Percentiles rank a stretch among this genome's conserved stretches.
Conservation (phyloP, 2,329 filamentous ascomycete genomes). For the Pseudogymnoascus sp. region DNA sequence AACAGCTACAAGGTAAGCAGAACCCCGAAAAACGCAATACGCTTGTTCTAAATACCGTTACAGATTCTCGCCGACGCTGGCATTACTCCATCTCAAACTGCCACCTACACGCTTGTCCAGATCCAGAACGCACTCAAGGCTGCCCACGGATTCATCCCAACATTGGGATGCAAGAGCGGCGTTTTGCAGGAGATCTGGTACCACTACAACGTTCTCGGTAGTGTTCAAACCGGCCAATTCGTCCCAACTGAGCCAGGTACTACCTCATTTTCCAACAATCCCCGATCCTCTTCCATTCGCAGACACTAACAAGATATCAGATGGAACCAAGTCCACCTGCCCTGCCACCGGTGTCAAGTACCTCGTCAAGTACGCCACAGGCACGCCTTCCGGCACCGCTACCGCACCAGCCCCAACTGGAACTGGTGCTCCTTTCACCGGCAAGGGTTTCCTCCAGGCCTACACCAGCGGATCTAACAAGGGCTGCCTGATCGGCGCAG, state of each 20-base stretch:
- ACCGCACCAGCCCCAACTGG: slow-evolving; percentile 29
- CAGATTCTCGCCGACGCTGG: slow-evolving; percentile 54
- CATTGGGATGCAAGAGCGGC: slow-evolving; percentile 38
- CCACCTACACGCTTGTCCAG: slow-evolving; percentile 38
- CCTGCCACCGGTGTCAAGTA: slow-evolving; percentile 49
- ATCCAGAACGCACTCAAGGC: slow-evolving; percentile 38
- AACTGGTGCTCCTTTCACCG: slow-evolving; percentile 31
- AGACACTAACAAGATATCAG: slow-evolving; percentile 2
- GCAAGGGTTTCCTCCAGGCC: slow-evolving; percentile 55
- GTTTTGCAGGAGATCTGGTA: slow-evolving; percentile 49
- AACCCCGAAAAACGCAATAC: background rate
- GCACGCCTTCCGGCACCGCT: slow-evolving; percentile 17
- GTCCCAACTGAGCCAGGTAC: slow-evolving; percentile 30
- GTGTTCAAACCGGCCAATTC: slow-evolving; percentile 43
- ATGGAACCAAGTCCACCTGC: slow-evolving; percentile 45
- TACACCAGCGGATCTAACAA: slow-evolving; percentile 39
- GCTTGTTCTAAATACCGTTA: background rate
- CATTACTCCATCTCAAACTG: slow-evolving; percentile 42
- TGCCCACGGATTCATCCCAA: slow-evolving; percentile 38
- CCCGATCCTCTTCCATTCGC: background rate
- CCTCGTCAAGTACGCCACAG: slow-evolving; percentile 43
- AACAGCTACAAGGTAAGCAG: slow-evolving; percentile 52
- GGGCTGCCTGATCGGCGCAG: slow-evolving; percentile 62
- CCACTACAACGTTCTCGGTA: slow-evolving; percentile 46
- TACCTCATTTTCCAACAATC: background rate